phyloP scores from a whole-genome alignment of 2,329 filamentous ascomycete species.

The Botrytis deweyae region DNA sequence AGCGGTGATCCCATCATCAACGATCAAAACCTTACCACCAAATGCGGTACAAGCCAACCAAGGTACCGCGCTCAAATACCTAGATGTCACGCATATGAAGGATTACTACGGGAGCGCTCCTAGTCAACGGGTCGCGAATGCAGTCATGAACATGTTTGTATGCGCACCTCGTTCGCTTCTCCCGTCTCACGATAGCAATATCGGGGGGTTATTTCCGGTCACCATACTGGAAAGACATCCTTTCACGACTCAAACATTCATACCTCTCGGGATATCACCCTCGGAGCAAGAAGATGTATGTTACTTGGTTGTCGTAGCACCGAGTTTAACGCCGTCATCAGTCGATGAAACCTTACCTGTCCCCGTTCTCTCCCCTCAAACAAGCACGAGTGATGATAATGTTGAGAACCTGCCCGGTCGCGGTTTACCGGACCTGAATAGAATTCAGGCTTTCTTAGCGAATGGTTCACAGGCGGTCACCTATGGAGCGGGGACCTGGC shows the following conservation, averaged over 20 bases:
- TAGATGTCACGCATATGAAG: conserved; percentile 70
- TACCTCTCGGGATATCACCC: conserved; percentile 63
- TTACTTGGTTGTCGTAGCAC: conserved; percentile 88
- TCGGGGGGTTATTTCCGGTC: conserved; percentile 57
- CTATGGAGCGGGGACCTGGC: conserved; percentile 88
- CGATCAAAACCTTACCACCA: conserved; percentile 39
- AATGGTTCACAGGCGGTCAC: conserved; percentile 80
- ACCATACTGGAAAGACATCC: conserved; percentile 85
- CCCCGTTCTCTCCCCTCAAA: conserved; percentile 39
- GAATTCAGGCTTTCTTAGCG: conserved; percentile 76
- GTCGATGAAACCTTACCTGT: conserved; percentile 44
- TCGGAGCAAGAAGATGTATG: conserved; percentile 46
- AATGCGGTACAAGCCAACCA: conserved; percentile 71
- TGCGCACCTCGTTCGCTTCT: conserved; percentile 66
- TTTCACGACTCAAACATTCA: conserved; percentile 91
- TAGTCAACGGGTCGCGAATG: conserved; percentile 54
- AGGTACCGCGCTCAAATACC: conserved; percentile 83
- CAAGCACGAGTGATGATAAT: conserved; percentile 11
- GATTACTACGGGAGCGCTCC: conserved; percentile 69
- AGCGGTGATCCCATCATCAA: conserved; percentile 50
- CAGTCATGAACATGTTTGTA: conserved; percentile 85
- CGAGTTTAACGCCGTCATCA: conserved; percentile 58
- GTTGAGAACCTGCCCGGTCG: conserved; percentile 30
- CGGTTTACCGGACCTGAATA: conserved; percentile 66
- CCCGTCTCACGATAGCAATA: conserved; percentile 30